These are phyloP conservation scores for Talaromyces amestolkiae DNA, from an alignment of 2,329 filamentous ascomycete genomes.

Conservation along the genomic window DNA sequence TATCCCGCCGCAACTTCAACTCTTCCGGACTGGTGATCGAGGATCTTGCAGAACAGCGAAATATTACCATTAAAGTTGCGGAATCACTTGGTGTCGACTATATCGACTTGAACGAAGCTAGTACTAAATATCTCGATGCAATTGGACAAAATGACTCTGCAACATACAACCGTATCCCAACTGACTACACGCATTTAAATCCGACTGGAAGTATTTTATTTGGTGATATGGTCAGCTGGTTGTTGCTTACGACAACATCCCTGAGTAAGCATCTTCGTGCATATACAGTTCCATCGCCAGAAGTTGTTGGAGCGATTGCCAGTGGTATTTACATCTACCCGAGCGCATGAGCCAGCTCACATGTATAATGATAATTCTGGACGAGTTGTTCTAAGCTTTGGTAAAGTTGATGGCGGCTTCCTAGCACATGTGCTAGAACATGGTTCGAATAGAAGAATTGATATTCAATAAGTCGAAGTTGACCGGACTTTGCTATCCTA, in stretches of 20 bases:
- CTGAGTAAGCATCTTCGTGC: neutral
- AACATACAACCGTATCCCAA: conserved; percentile 7
- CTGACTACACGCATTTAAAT: conserved; percentile 9
- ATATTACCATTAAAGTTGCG: conserved; percentile 1
- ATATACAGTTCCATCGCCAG: neutral
- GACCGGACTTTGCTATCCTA: neutral
- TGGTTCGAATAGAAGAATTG: neutral
- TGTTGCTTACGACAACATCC: conserved; percentile 1
- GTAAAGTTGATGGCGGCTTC: neutral
- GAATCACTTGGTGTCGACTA: neutral
- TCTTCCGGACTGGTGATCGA: neutral
- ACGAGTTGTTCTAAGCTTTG: neutral
- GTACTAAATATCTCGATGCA: conserved; percentile 4
- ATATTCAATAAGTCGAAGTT: neutral
- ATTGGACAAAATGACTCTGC: conserved; percentile 2
- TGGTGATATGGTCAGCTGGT: conserved; percentile 1
- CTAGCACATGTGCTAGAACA: neutral
- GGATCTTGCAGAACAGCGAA: conserved; percentile 5
- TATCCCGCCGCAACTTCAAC: conserved; percentile 11
- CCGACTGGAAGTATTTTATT: conserved; percentile 6
- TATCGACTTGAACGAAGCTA: conserved; percentile 5
- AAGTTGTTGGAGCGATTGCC: neutral
- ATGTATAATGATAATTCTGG: neutral
- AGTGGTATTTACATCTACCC: neutral
- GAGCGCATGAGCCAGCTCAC: neutral